Conservation (phyloP, 2,329 filamentous ascomycete genomes). For the Fusarium subtropicale region DNA sequence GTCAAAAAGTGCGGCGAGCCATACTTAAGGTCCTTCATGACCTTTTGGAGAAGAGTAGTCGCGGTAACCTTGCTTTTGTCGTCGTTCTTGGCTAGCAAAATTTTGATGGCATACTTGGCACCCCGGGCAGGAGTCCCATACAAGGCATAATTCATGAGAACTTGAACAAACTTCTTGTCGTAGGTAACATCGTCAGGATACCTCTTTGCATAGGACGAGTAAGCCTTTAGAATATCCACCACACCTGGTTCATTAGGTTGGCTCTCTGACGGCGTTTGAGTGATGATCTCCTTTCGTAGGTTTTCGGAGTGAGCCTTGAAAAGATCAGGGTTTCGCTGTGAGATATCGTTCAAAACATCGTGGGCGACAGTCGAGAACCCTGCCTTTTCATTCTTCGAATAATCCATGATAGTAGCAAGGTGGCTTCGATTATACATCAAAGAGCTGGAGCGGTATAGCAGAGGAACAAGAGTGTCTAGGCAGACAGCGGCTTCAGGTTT, state of each 20-base stretch:
- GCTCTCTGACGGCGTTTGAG: slow-evolving; percentile 78
- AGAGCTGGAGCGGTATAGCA: slow-evolving; percentile 85
- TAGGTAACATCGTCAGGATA: slow-evolving; percentile 86
- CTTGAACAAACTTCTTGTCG: slow-evolving; percentile 83
- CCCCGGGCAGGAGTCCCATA: slow-evolving; percentile 84
- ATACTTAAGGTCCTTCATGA: slow-evolving; percentile 79
- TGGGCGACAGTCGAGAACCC: slow-evolving; percentile 83
- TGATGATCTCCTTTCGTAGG: slow-evolving; percentile 85
- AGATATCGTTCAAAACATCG: slow-evolving; percentile 92
- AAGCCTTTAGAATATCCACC: slow-evolving; percentile 94
- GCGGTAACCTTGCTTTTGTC: slow-evolving; percentile 85
- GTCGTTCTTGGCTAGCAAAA: slow-evolving; percentile 79
- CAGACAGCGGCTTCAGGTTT: slow-evolving; percentile 71
- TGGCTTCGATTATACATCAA: slow-evolving; percentile 96
- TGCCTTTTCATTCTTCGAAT: slow-evolving; percentile 84
- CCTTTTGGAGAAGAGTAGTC: slow-evolving; percentile 82
- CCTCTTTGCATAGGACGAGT: slow-evolving; percentile 88
- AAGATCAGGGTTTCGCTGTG: slow-evolving; percentile 85
- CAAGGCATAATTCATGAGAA: slow-evolving; percentile 84
- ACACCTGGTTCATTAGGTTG: slow-evolving; percentile 76
- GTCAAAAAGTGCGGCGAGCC: slow-evolving; percentile 79
- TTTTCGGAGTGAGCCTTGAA: slow-evolving; percentile 94
- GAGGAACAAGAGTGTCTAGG: slow-evolving; percentile 81
- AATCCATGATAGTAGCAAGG: slow-evolving; percentile 88
- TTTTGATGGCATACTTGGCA: slow-evolving; percentile 93